These are phyloP conservation scores for Boletus sp. DNA, from an alignment of 768 basidiomycete genomes.

Conservation along the genomic window DNA sequence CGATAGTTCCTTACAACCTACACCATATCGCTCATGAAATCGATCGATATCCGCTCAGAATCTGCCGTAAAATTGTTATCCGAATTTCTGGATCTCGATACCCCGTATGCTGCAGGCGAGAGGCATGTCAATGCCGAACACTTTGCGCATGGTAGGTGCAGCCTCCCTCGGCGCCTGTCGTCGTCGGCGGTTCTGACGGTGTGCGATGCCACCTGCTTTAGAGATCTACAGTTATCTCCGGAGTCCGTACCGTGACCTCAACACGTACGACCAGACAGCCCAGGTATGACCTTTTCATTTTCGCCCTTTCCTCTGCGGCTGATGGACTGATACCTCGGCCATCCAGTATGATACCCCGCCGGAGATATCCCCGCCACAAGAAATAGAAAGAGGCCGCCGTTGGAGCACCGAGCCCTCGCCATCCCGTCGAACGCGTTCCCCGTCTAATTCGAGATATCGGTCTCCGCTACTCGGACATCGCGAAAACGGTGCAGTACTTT, in stretches of 20 bases:
- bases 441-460: slow-evolving; percentile 27
- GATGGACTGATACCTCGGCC: slow-evolving; percentile 6
- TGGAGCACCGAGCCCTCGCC: slow-evolving; percentile 26
- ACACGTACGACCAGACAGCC: slow-evolving; percentile 73
- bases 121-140: slow-evolving; percentile 79
- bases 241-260: slow-evolving; percentile 83
- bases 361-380: slow-evolving; percentile 37
- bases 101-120: slow-evolving; percentile 51
- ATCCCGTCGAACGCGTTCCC: slow-evolving; percentile 24
- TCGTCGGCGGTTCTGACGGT: background rate
- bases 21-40: slow-evolving; percentile 85
- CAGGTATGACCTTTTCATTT: slow-evolving; percentile 53
- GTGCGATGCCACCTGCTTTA: slow-evolving; percentile 25
- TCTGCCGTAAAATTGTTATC: slow-evolving; percentile 79
- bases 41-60: slow-evolving; percentile 89
- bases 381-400: slow-evolving; percentile 21
- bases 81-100: slow-evolving; percentile 84
- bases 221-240: slow-evolving; percentile 88
- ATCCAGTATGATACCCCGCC: slow-evolving; percentile 57
- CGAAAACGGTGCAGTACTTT: background rate
- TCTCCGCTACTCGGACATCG: slow-evolving; percentile 4
- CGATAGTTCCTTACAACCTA: slow-evolving; percentile 83
- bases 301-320: background rate
- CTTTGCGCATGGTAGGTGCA: slow-evolving; percentile 81
- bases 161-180: background rate